Evolutionary conservation across 2,329 filamentous ascomycete genomes (phyloP).

Genomic region (Pezicula neosporulosa): DNA sequence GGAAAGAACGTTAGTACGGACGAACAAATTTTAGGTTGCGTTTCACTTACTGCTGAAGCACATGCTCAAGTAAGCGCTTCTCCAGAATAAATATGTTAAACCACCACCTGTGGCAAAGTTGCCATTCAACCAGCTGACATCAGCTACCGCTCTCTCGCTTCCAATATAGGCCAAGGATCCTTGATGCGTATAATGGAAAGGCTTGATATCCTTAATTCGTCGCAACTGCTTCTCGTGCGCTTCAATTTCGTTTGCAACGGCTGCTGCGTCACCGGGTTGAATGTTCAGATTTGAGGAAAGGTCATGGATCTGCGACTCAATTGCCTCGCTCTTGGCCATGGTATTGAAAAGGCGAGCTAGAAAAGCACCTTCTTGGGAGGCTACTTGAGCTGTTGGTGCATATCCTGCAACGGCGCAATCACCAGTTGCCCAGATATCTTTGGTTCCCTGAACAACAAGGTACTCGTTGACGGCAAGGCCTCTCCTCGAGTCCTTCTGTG

Average conservation of each 20-base stretch:
- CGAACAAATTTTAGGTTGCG: neutral
- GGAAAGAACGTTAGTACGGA: slow-evolving; percentile 19
- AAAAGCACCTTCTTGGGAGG: slow-evolving; percentile 92
- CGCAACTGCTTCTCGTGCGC: slow-evolving; percentile 80
- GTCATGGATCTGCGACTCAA: slow-evolving; percentile 71
- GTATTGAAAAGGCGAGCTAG: slow-evolving; percentile 96
- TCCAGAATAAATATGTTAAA: slow-evolving; percentile 97
- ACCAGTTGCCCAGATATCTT: slow-evolving; percentile 96
- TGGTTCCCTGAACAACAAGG: slow-evolving; percentile 93
- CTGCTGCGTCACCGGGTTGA: slow-evolving; percentile 61
- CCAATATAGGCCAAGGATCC: slow-evolving; percentile 97
- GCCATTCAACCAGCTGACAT: slow-evolving; percentile 95
- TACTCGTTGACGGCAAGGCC: slow-evolving; percentile 98
- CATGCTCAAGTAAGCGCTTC: slow-evolving; percentile 97
- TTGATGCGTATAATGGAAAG: slow-evolving; percentile 98
- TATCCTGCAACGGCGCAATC: slow-evolving; percentile 98
- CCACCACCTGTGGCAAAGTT: slow-evolving; percentile 93
- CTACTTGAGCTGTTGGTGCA: slow-evolving; percentile 95
- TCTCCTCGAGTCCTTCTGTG: slow-evolving; percentile 91
- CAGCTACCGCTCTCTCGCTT: slow-evolving; percentile 94
- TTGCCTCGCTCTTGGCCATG: slow-evolving; percentile 88
- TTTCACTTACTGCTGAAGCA: slow-evolving; percentile 92
- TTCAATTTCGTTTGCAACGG: slow-evolving; percentile 73
- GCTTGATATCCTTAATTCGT: slow-evolving; percentile 89
- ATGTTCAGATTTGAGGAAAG: slow-evolving; percentile 63